phyloP scores from a whole-genome alignment of 306 rosid species.

The Fragaria vesca region DNA sequence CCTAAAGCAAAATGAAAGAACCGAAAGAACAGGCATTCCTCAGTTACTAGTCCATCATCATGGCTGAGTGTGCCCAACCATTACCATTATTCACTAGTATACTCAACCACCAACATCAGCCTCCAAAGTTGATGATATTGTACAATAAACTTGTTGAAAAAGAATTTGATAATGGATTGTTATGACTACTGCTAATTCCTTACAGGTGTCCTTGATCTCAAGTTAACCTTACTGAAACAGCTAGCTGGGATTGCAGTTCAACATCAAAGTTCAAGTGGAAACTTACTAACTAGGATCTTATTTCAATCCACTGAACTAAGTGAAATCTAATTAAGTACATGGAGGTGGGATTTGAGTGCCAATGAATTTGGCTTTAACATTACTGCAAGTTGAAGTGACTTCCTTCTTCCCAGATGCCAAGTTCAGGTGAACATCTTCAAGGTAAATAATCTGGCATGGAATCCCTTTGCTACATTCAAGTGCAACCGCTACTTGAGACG shows the following conservation, averaged over 20 bases:
- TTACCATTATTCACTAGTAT: too few species aligned
- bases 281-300: neutral
- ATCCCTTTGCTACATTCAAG: constrained; percentile 43
- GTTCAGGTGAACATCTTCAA: constrained; percentile 49
- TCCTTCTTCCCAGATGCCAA: constrained; percentile 33
- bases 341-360: constrained; percentile 63
- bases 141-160: neutral
- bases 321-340: constrained; percentile 24
- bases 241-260: neutral
- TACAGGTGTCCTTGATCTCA: neutral
- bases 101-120: too few species aligned
- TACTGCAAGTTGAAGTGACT: constrained; percentile 44
- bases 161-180: neutral
- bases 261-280: constrained; percentile 6
- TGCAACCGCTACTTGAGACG: constrained; percentile 46
- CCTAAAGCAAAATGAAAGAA: neutral
- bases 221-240: neutral
- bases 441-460: constrained; percentile 50
- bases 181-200: neutral
- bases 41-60: neutral
- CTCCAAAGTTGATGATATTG: neutral
- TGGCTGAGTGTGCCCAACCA: neutral
- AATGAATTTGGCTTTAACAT: constrained; percentile 48
- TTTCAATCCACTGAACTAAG: neutral
- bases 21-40: neutral